A percentile compares a stretch with the other conserved stretches of the same genome.
phyloP scores from a whole-genome alignment of 164 flowering plant genomes.

The Tetracentron sinense region DNA sequence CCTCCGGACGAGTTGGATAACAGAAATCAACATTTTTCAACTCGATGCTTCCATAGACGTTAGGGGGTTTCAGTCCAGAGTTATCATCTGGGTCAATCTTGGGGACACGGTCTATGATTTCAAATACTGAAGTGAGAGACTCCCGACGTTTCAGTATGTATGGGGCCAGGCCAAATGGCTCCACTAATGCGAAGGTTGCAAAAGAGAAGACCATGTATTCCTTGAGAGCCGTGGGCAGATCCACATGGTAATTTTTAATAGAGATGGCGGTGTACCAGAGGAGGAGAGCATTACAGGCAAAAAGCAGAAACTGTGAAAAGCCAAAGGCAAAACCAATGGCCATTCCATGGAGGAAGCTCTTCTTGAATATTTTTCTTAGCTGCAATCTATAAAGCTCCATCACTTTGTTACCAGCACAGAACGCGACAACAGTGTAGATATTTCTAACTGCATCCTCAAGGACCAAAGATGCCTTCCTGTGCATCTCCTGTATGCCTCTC shows the following conservation, averaged over 20 bases:
- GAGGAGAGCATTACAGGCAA: conserved; percentile 93
- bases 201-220: conserved; percentile 95
- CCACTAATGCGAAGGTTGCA: conserved; percentile 95
- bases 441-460: conserved; percentile 98
- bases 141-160: conserved; percentile 86
- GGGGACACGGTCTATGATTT: conserved; percentile 86
- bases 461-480: conserved; percentile 89
- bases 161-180: conserved; percentile 97
- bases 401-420: conserved; percentile 94
- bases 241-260: conserved; percentile 41
- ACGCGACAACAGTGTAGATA: conserved; percentile 95
- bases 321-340: conserved; percentile 93
- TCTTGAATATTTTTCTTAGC: conserved; percentile 59
- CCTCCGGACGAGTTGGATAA: conserved; percentile 88
- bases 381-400: conserved; percentile 90
- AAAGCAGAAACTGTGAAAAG: conserved; percentile 95
- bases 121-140: conserved; percentile 85
- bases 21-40: conserved; percentile 84
- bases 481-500: conserved; percentile 98
- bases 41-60: conserved; percentile 90
- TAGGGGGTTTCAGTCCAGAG: conserved; percentile 79
- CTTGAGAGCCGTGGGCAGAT: conserved; percentile 71
- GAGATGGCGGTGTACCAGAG: conserved; percentile 84
- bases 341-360: conserved; percentile 88
- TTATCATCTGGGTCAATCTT: conserved; percentile 87